Percentiles rank a stretch among this genome's conserved stretches.
Evolutionary conservation across 75 land plant genomes (phyloP).

Genomic region (Ceratopteris richardii): DNA sequence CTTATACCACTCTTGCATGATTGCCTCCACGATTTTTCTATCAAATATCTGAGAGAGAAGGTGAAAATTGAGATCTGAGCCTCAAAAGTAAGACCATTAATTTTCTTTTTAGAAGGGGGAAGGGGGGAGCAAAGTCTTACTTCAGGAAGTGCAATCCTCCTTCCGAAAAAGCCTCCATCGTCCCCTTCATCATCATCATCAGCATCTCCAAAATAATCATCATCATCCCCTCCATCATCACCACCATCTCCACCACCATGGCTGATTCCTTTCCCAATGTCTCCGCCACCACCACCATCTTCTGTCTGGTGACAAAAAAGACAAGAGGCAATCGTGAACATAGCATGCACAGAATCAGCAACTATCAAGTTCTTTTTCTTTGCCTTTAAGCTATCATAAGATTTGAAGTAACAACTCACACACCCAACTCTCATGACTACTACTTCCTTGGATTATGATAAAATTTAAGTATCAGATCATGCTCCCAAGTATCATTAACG

Average conservation of each 20-base stretch:
- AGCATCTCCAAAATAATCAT: conserved; percentile 88
- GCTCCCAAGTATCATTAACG: too few species aligned
- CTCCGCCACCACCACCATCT: conserved; percentile 79
- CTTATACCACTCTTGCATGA: conserved; percentile 83
- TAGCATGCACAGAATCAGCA: too few species aligned
- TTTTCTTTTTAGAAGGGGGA: too few species aligned
- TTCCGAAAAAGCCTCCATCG: conserved; percentile 70
- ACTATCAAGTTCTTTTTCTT: too few species aligned
- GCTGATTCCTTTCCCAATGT: conserved; percentile 71
- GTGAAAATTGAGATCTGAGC: not conserved
- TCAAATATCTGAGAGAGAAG: conserved; percentile 61
- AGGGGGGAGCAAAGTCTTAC: conserved; percentile 20
- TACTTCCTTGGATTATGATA: too few species aligned
- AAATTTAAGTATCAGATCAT: too few species aligned
- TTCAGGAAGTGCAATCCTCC: conserved; percentile 67
- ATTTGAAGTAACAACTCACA: too few species aligned
- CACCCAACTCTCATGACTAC: too few species aligned
- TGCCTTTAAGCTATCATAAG: too few species aligned
- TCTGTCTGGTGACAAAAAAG: conserved; percentile 49
- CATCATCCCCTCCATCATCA: conserved; percentile 96
- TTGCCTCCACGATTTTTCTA: conserved; percentile 82
- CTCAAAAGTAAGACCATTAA: too few species aligned
- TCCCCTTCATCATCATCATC: conserved; percentile 90
- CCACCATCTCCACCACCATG: conserved; percentile 97
- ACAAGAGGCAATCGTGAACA: too few species aligned